These are phyloP conservation scores for Naganishia albida DNA, from an alignment of 1,284 basidiomycete species.

Conservation along the genomic window DNA sequence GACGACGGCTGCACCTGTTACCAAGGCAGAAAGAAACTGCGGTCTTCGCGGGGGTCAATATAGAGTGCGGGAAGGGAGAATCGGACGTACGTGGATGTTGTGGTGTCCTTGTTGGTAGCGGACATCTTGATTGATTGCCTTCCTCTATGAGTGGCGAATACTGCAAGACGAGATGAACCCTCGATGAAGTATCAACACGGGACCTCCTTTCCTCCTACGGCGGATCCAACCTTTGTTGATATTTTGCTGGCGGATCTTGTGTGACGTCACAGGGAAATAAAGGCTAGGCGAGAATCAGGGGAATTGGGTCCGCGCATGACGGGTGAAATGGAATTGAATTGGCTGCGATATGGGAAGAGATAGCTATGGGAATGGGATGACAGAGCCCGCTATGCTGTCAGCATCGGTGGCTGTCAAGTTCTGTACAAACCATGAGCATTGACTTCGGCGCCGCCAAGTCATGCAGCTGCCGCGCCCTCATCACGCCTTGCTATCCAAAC, in stretches of 20 bases:
- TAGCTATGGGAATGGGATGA: too few species aligned
- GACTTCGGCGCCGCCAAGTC: too few species aligned
- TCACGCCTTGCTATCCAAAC: too few species aligned
- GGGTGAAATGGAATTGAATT: background rate
- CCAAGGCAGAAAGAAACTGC: constrained; percentile 45
- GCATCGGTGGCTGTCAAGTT: too few species aligned
- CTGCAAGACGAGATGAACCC: too few species aligned
- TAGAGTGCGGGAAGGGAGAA: background rate
- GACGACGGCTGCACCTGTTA: constrained; percentile 46
- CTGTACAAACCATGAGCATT: too few species aligned
- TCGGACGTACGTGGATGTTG: constrained; percentile 36
- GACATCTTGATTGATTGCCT: constrained; percentile 40
- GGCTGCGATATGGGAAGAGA: too few species aligned
- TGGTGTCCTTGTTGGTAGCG: constrained; percentile 43
- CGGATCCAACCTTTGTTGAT: background rate
- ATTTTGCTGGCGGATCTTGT: too few species aligned
- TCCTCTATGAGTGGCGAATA: too few species aligned
- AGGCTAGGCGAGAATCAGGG: background rate
- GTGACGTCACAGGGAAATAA: background rate
- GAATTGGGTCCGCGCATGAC: background rate
- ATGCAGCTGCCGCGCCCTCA: too few species aligned
- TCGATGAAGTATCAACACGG: too few species aligned
- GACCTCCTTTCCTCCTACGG: background rate
- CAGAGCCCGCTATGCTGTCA: too few species aligned
- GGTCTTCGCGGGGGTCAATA: background rate